Percentiles rank a stretch among this genome's conserved stretches.
Conservation (phyloP, 305 asterid species). For the Rubia balearica region DNA sequence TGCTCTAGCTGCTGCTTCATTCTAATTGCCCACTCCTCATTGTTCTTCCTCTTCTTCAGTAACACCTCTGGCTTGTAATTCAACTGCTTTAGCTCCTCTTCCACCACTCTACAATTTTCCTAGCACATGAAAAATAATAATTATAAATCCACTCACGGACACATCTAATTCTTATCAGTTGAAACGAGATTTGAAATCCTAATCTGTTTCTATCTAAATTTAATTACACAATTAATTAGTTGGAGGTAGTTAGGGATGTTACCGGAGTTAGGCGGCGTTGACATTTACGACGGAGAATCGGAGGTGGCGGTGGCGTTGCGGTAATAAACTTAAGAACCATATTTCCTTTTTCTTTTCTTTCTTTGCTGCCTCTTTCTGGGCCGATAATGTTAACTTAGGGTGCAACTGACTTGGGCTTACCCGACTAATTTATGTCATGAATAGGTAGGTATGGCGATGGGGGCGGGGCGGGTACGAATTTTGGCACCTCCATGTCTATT, state of each 20-base stretch:
- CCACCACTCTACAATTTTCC: conserved; percentile 23
- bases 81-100: conserved; percentile 42
- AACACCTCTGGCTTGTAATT: conserved; percentile 74
- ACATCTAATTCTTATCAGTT: no score
- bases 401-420: no score
- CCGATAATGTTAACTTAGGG: not conserved
- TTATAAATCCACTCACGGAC: not conserved
- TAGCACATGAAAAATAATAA: not conserved
- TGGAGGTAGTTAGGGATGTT: not conserved
- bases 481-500: no score
- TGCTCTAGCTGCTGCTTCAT: conserved; percentile 64
- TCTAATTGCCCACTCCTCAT: conserved; percentile 78
- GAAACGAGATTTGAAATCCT: not conserved
- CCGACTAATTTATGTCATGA: no score
- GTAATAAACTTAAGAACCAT: not conserved
- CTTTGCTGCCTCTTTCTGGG: not conserved
- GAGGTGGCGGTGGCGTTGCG: not conserved
- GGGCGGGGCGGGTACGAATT: no score
- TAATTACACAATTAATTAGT: not conserved
- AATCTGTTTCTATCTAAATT: not conserved
- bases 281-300: not conserved
- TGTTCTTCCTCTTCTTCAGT: conserved; percentile 85
- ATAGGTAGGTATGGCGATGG: no score
- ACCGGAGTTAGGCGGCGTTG: not conserved
- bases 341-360: not conserved